Evolutionary conservation across 1,284 basidiomycete genomes (phyloP), one percentile per base, ranked within the genome.

Genomic region (Ganoderma multipileum): DNA sequence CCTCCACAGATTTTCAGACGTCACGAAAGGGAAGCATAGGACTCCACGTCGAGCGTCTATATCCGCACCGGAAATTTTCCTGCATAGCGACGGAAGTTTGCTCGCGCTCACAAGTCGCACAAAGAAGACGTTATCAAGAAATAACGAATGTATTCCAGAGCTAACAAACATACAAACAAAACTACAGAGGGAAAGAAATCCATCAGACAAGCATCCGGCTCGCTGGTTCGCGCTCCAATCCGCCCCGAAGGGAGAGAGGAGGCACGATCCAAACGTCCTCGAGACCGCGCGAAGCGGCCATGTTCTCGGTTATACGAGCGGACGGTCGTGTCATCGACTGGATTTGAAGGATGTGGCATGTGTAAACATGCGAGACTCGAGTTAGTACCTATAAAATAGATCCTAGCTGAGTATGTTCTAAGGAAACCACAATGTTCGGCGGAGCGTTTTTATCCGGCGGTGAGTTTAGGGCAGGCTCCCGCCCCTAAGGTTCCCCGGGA

Each of bases 301-400:
- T 55, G 63, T 57, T 52, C 63, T 92, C 91, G 81, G 91, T 91
- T 80, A 79, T 83, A 92, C 90, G 90, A 90, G 89, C 75, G 85
- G 86, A 85, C 84, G 89, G 86, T 76, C 72, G 80, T 81, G 84
- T 92, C 91, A 92, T 92, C 91, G 85, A 90, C 83, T 90, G 91
- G 88, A 92, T 87, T 85, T 87, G 86, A 91, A 91, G 86, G 84
- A 88, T 88, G 88, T 81, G 91, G 90, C 91, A 92, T 89, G 89
- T 86, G 85, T 91, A 91, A 91, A 92, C 90, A 91, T 91, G 91
- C 91, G 88, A 91, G 89, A 92, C 89, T 91, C 86, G 89, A 91
- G 91, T 92, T 90, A 92, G 91, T 90, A 90, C 89, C 91, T 92
- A 90, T 92, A 90, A 86, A 92, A 93, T 86, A 93, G 91, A 93